Base-by-base conservation (phyloP, 2,329 filamentous ascomycete species). In the Didymella lethalis region DNA sequence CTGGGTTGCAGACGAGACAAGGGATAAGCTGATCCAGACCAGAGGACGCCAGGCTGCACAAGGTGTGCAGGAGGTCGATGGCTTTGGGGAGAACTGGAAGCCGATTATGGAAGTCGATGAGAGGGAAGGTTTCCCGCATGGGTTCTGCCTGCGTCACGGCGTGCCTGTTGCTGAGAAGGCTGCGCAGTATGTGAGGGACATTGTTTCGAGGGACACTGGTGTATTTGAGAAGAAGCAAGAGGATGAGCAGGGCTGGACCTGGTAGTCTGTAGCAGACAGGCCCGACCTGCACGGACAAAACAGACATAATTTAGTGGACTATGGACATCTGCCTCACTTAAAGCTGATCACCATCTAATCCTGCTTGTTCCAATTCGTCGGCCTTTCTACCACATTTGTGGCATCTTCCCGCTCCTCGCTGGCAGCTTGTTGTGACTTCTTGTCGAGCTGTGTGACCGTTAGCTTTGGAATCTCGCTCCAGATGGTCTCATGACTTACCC, bases 1-100 rank as follows among this genome's bases (percentile, higher is more conserved):
- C 66, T 88, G 86, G 86, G 84, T 88, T 26, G 85, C 85, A 1
- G 80, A 86, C 62, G 75, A 79, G 65, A 87, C 85, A 29, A 77
- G 85, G 34, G 83, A 88, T 64, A 80, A 81, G 40, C 76, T 88
- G 36, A 82, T 88, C 46, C 73, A 71, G 38, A 65, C 77, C 11
- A 73, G 82, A 41, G 81, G 80, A 12, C 63, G 48, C 18, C 40
- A 47, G 23, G 56, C 56, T 4, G 46, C 50, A 14, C 14, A 38
- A 20, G 46, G 43, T 10, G 49, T 52, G 18, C 61, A 62, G 36
- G 57, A 59, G 34, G 51, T 56, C 48, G 61, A 54, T 41, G 34
- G 63, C 48, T n/a, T 54, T 14, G 57, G 52, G 18, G 59, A 68
- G 57, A 64, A 71, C 31, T 80, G 81, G 72, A 79, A 75, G 31